Evolutionary conservation across 2,329 filamentous ascomycete species (phyloP).

Genomic region (Pestalotiopsis sp.): DNA sequence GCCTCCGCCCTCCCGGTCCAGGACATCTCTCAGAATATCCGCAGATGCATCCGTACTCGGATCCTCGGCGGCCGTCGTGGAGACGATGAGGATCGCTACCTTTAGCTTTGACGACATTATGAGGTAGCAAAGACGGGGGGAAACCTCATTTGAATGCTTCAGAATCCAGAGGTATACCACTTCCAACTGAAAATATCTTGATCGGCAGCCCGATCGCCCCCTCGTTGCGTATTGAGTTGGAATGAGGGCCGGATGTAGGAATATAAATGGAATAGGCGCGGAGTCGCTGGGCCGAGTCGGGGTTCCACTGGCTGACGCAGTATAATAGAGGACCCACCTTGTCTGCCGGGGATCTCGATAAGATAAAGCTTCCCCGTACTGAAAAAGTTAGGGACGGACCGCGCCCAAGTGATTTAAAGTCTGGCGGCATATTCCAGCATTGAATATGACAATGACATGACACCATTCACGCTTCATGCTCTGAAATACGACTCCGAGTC

Average conservation of each 20-base stretch:
- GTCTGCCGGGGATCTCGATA: slow-evolving; percentile 5
- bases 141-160: neutral
- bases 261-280: neutral
- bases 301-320: neutral
- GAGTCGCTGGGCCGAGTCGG: neutral
- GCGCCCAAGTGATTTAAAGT: neutral
- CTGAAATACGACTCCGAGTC: neutral
- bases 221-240: neutral
- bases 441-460: neutral
- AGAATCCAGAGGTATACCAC: neutral
- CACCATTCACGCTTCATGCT: neutral
- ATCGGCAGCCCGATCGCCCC: neutral
- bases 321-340: neutral
- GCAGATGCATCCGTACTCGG: slow-evolving; percentile 78
- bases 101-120: slow-evolving; percentile 55
- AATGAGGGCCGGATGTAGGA: neutral
- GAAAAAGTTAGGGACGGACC: neutral
- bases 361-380: slow-evolving; percentile 12
- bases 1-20: slow-evolving; percentile 65
- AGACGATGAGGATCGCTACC: slow-evolving; percentile 83
- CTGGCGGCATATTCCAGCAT: neutral
- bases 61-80: slow-evolving; percentile 84
- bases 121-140: no score
- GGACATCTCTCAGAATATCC: slow-evolving; percentile 66
- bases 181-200: neutral